Evolutionary conservation across 805 yeast genomes (phyloP), one percentile per base, ranked within the genome.

Genomic region (Wickerhamiella bombiphila): DNA sequence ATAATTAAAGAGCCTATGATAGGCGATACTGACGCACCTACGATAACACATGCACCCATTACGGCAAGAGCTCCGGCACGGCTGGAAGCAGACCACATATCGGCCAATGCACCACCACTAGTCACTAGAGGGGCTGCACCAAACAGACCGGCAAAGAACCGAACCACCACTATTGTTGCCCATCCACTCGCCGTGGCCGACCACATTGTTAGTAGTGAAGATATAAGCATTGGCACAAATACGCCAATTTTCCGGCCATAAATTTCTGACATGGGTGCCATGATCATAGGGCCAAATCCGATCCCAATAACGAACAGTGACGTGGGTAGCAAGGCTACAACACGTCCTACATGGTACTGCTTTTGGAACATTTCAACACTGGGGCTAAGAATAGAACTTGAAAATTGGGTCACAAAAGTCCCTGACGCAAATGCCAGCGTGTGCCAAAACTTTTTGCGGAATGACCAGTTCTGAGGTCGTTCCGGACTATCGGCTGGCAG

Each of bases 221-320:
- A 32, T 2, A 43, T 20, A 17, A 76, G 59, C 6, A 67, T 55
- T 2, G 80, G 68, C 3, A 70, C 47, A 1, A 76, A 46, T 34
- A 76, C 48, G 5, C 77, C 71, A n/a, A 67, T 57, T 53, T 70
- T 69, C 55, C 93, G 61, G 31, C 93, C 91, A 47, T 68, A 79
- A 28, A 79, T 50, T 56, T 82, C 94, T n/a, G 86, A 75, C 24
- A 81, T 55, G 3, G 94, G 94, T 22, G 91, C 94, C 80, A 88
- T 85, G 32, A 82, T 52, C 34, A 83, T 64, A 3, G 97, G 96
- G 19, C 96, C 95, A 1, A 83, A 68, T 1, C 94, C 94, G 58
- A 83, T 85, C 11, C 96, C 97, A 32, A 85, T 56, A 11, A 88
- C 94, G 50, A 71, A 86, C 14, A 85, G 63, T 0, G 95, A 72